Conservation (phyloP, 768 basidiomycete genomes). For the Leccinum imitatum region DNA sequence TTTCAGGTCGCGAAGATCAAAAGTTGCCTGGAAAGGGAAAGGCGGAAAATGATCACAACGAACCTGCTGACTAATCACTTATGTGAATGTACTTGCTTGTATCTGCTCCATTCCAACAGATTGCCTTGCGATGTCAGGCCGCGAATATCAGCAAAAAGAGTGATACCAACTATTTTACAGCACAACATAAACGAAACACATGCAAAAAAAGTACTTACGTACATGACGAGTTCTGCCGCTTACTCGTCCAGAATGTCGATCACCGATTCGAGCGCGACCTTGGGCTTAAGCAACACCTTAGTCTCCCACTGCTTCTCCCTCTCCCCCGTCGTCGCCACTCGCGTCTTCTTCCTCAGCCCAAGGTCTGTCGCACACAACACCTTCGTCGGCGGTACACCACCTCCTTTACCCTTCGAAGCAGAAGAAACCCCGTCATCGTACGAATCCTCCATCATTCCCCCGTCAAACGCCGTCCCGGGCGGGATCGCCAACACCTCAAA, state of each 20-base stretch:
- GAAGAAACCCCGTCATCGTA: slow-evolving; percentile 28
- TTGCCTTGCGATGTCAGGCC: too few species aligned
- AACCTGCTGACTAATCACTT: background rate
- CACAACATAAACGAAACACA: background rate
- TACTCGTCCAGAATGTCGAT: slow-evolving; percentile 35
- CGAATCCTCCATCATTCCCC: slow-evolving; percentile 30
- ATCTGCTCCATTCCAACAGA: too few species aligned
- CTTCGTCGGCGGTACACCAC: slow-evolving; percentile 4
- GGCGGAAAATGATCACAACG: background rate
- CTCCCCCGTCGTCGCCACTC: slow-evolving; percentile 24
- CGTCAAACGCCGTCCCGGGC: slow-evolving; percentile 28
- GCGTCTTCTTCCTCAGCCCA: slow-evolving; percentile 35
- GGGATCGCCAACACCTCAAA: slow-evolving; percentile 30
- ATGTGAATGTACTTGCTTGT: too few species aligned
- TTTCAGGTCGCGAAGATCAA: slow-evolving; percentile 1
- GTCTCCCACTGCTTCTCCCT: slow-evolving; percentile 32
- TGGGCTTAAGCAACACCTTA: slow-evolving; percentile 37
- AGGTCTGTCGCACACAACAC: slow-evolving; percentile 40
- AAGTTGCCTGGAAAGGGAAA: background rate
- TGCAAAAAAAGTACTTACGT: background rate
- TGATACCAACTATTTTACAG: too few species aligned
- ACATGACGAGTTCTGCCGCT: background rate
- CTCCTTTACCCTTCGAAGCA: slow-evolving; percentile 3
- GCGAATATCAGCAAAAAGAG: too few species aligned
- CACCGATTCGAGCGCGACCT: slow-evolving; percentile 39